Base-by-base conservation (phyloP, 176 grass and related monocot species). In the Lolium rigidum region DNA sequence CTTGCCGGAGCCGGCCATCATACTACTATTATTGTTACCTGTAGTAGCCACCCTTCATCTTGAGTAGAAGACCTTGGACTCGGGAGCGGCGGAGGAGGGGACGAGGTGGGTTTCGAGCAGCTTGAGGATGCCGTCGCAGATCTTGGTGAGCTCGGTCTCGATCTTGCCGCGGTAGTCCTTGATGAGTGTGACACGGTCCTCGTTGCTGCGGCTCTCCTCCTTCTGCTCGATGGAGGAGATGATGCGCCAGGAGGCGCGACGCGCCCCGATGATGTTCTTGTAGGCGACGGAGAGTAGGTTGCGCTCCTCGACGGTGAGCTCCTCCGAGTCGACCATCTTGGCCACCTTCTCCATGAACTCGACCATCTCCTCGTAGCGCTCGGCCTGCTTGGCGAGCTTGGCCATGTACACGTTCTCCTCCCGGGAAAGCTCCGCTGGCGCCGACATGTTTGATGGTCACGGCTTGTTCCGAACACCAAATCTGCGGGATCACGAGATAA, bases 21-120 rank as follows among this genome's bases (percentile, higher is more conserved):
- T 7, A 43, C 31, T 35, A 35, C 2, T 43, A 43, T 43, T 6
- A 43, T 43, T 54, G 56, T 77, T 83, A 97, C 92, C 95, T 94
- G 95, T 97, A 92, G 87, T 97, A 97, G 79, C 95, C 95, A 62
- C 95, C 95, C 92, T 94, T 97, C 92, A 95, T 95, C 82, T 97
- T 97, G 10, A 97, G 60, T 97, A 97, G 70, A 97, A 94, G 31
- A 97, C 95, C 92, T 94, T 97, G 20, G 95, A 94, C 85, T 97
- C 95, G 0, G 91, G 79, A 0, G 86, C 86, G 12, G 88, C 88
- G 58, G 92, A 90, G 70, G 95, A 95, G 41, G 95, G 92, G 25
- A 97, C 88, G 61, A 95, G 92, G 84, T 97, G 90, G 7, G 95
- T 93, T 14, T 97, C 92, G 0, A 97, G 87, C 63, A 95, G 89